These are phyloP conservation scores for Lodderomyces parapsilosis DNA, from an alignment of 1,139 yeast species.

Conservation along the genomic window DNA sequence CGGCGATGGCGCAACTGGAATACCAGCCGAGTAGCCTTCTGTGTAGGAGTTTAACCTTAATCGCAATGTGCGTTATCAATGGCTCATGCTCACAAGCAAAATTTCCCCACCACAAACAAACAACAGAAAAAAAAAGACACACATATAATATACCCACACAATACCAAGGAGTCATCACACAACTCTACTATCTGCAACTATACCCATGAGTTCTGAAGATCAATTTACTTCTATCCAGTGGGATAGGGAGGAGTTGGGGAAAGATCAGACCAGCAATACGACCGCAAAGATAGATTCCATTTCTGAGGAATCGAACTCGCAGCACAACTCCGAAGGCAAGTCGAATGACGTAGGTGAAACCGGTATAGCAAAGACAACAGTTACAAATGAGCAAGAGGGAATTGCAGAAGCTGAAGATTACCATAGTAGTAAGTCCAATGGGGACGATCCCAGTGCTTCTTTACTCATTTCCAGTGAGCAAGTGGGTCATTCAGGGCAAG, in stretches of 20 bases:
- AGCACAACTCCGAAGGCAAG: conserved; percentile 1
- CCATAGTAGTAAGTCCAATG: conserved; percentile 5
- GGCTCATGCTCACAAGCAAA: too few relatives aligned
- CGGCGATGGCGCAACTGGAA: not conserved
- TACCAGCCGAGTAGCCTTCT: not conserved
- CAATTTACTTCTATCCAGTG: conserved; percentile 59
- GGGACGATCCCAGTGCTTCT: conserved; percentile 1
- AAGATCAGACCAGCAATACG: conserved; percentile 2
- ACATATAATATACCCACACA: not conserved
- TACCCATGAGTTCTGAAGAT: conserved; percentile 37
- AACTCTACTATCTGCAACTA: too few relatives aligned
- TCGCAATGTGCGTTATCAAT: too few relatives aligned
- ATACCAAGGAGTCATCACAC: not conserved
- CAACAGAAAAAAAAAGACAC: not conserved
- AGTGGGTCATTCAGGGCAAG: not conserved
- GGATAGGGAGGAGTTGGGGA: conserved; percentile 47
- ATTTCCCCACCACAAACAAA: not conserved
- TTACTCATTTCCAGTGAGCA: not conserved
- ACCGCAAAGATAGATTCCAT: conserved; percentile 6
- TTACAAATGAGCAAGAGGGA: conserved; percentile 8
- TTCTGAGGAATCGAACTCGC: conserved; percentile 2
- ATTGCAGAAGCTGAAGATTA: not conserved
- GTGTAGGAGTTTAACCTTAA: too few relatives aligned
- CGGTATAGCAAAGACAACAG: not conserved
- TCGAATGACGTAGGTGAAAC: not conserved